Evolutionary conservation across 176 grass and related monocot genomes (phyloP), one percentile per base, ranked within the genome.

Genomic region (Aegilops tauschii): DNA sequence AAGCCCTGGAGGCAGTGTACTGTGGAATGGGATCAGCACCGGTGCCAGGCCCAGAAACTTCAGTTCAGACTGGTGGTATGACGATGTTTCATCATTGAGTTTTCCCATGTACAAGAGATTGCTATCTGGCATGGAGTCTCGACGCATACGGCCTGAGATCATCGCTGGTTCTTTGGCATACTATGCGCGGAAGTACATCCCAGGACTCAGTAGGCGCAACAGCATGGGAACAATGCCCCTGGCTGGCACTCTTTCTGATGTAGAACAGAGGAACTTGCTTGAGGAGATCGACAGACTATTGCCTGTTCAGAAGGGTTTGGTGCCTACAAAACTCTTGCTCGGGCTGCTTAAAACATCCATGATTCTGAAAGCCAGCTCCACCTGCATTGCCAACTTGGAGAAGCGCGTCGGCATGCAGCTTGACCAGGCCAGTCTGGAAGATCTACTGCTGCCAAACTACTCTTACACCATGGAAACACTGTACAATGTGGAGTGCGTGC

Each of bases 11-110:
- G 95, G 95, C 18, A 92, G 89, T 88, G 93, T 97, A 13, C 62
- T 95, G 40, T 97, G 95, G 93, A 97, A 97, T 81, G 95, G 95
- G 35, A 97, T 95, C 81, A 97, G 95, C 90, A 97, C 89, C 0
- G 91, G 95, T 56, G 93, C 93, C 14, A 92, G 93, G 12, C 93
- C 90, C 11, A 90, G 90, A 88, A 95, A 95, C 85, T 95, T 90
- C 84, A 94, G 88, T 88, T 80, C 89, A n/a, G 91, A 95, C 65
- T 97, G 95, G 95, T 97, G 95, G 95, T 98, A 93, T 35, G 95
- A 93, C 27, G 95, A 97, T 80, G 95, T 65, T 59, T 85, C 91
- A 17, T 88, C 82, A 29, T 91, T 97, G 87, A 93, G 90, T 77
- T 95, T 97, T 25, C 80, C 87, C 18, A 82, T 87, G 84, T 95